phyloP scores from a whole-genome alignment of 805 yeast genomes.

The Candida cerambycidarum region DNA sequence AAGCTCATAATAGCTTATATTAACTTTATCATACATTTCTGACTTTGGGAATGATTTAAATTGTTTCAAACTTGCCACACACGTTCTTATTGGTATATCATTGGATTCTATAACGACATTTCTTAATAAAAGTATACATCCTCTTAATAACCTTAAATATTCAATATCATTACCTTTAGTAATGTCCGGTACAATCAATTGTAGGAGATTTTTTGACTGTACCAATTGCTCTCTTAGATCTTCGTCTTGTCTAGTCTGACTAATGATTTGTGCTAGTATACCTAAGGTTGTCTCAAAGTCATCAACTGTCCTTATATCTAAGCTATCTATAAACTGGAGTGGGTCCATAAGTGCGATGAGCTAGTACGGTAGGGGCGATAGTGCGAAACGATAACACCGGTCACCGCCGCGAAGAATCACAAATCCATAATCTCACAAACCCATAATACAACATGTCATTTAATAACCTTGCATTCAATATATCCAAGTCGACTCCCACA shows the following conservation, averaged over 20 bases:
- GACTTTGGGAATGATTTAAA: neutral
- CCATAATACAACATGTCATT: conserved; percentile 27
- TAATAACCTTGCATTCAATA: conserved; percentile 33
- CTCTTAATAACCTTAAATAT: conserved; percentile 42
- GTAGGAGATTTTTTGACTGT: conserved; percentile 1
- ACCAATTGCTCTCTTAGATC: neutral
- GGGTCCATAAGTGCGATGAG: conserved; percentile 2
- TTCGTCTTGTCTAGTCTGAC: neutral
- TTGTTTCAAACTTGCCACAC: conserved; percentile 6
- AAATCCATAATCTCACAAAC: too few relatives aligned
- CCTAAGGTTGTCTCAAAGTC: conserved; percentile 8
- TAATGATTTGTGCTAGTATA: conserved; percentile 4
- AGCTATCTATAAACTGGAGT: neutral
- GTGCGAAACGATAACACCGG: neutral
- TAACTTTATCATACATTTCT: conserved; percentile 17
- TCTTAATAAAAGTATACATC: conserved; percentile 47
- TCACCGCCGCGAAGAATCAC: too few relatives aligned
- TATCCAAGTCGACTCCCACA: conserved; percentile 41
- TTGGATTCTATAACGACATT: conserved; percentile 37
- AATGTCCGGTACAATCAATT: neutral
- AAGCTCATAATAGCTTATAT: conserved; percentile 21
- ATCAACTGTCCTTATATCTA: neutral
- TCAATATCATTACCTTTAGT: conserved; percentile 6
- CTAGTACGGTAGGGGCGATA: neutral
- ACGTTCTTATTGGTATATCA: conserved; percentile 9